These are phyloP conservation scores for Apiotrichum laibachii DNA, from an alignment of 1,284 basidiomycete genomes.

Conservation along the genomic window DNA sequence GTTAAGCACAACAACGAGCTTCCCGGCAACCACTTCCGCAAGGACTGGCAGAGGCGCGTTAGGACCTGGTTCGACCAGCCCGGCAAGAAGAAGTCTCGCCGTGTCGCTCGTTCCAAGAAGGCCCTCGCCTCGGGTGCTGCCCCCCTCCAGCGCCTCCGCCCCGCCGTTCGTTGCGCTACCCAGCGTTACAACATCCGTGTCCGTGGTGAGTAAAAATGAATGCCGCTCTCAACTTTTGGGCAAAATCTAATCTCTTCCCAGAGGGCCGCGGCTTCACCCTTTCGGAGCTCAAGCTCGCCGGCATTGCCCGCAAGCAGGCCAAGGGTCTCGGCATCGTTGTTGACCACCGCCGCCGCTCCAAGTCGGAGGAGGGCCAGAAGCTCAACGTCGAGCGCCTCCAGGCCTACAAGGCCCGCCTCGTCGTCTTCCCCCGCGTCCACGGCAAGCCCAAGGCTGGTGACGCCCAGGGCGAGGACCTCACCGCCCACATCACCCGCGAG, in stretches of 20 bases:
- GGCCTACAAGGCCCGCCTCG: constrained; percentile 76
- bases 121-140: constrained; percentile 88
- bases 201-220: constrained; percentile 55
- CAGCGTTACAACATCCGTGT: constrained; percentile 99
- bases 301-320: constrained; percentile 91
- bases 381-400: constrained; percentile 93
- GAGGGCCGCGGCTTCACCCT: constrained; percentile 97
- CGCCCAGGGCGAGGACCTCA: constrained; percentile 84
- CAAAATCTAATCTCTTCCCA: constrained; percentile 2
- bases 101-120: constrained; percentile 88
- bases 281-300: constrained; percentile 93
- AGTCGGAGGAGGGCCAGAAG: constrained; percentile 95
- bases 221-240: background rate
- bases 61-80: constrained; percentile 87
- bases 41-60: constrained; percentile 73
- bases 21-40: constrained; percentile 94
- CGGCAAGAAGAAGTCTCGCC: constrained; percentile 94
- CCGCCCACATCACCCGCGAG: constrained; percentile 70
- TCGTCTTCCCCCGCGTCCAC: constrained; percentile 93
- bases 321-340: constrained; percentile 90
- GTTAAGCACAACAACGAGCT: constrained; percentile 59
- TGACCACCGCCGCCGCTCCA: constrained; percentile 94
- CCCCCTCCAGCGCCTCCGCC: constrained; percentile 87
- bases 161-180: constrained; percentile 94
- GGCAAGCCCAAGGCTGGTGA: constrained; percentile 95